Evolutionary conservation across 345 rosid species (phyloP).

Genomic region (Populus alba): DNA sequence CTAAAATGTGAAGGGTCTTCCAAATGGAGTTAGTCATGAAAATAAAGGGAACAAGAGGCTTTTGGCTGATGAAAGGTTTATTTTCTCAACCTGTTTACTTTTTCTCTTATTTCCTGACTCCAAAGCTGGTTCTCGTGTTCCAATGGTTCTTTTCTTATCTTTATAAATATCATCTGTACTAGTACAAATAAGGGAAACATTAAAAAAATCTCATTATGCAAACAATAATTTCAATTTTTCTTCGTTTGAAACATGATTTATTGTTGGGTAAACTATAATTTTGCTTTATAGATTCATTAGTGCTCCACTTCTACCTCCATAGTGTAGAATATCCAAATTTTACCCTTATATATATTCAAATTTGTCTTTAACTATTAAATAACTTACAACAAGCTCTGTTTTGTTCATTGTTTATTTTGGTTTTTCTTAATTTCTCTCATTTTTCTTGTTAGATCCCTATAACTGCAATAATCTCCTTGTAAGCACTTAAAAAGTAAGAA

Average conservation of each 20-base stretch:
- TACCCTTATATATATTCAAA: too few species aligned
- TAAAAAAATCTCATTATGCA: not conserved
- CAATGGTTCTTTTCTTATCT: not conserved
- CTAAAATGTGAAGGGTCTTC: slow-evolving; percentile 54
- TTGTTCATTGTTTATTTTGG: too few species aligned
- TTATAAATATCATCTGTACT: not conserved
- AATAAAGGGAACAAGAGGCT: slow-evolving; percentile 87
- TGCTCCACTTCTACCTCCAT: too few species aligned
- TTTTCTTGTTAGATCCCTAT: too few species aligned
- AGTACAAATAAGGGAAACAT: not conserved
- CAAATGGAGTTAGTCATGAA: slow-evolving; percentile 78
- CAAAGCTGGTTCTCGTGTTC: not conserved
- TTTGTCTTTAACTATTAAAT: too few species aligned
- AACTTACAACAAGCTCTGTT: too few species aligned
- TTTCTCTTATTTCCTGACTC: not conserved
- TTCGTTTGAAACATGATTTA: not conserved
- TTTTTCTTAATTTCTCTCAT: too few species aligned
- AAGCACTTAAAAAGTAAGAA: too few species aligned
- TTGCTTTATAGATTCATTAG: too few species aligned
- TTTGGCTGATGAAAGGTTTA: slow-evolving; percentile 67
- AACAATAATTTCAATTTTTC: not conserved
- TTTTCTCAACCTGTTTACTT: not conserved
- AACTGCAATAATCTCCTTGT: too few species aligned
- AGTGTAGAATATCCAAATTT: too few species aligned
- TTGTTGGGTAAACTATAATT: not conserved